Conservation (phyloP, 768 basidiomycete genomes). For the Boletus rex-veris region DNA sequence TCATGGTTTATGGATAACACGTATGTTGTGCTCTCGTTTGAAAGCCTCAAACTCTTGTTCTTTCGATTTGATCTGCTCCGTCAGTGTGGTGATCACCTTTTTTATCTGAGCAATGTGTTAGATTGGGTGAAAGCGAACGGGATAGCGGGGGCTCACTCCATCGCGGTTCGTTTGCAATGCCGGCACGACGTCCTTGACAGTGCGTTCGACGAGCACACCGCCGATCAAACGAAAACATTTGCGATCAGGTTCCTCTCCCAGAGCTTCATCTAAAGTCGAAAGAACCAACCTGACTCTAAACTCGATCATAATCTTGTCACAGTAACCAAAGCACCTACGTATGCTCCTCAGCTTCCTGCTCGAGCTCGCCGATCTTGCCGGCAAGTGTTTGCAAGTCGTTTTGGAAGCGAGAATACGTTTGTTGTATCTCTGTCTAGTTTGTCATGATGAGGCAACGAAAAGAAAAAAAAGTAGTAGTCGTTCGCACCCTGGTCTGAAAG, state of each 20-base stretch:
- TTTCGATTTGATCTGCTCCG: slow-evolving; percentile 86
- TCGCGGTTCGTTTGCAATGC: slow-evolving; percentile 85
- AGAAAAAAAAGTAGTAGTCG: neutral
- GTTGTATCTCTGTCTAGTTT: slow-evolving; percentile 75
- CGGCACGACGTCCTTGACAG: slow-evolving; percentile 92
- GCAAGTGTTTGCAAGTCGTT: slow-evolving; percentile 90
- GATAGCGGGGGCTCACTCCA: slow-evolving; percentile 53
- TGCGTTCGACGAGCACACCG: slow-evolving; percentile 92
- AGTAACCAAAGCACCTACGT: slow-evolving; percentile 49
- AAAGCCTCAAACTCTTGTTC: slow-evolving; percentile 81
- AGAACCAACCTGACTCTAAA: slow-evolving; percentile 69
- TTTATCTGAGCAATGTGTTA: slow-evolving; percentile 56
- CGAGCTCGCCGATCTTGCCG: slow-evolving; percentile 93
- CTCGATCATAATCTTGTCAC: neutral
- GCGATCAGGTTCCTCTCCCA: slow-evolving; percentile 80
- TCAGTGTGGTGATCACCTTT: slow-evolving; percentile 70
- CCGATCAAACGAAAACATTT: slow-evolving; percentile 97
- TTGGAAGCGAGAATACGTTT: slow-evolving; percentile 76
- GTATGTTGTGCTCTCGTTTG: slow-evolving; percentile 74
- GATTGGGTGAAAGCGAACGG: neutral
- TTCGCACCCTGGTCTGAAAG: slow-evolving; percentile 71
- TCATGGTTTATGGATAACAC: slow-evolving; percentile 44
- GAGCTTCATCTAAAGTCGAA: slow-evolving; percentile 77
- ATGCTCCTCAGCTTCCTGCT: slow-evolving; percentile 95
- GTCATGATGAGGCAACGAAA: slow-evolving; percentile 36